Percentiles rank a stretch among this genome's conserved stretches.
These are phyloP conservation scores for Erucastrum elatum DNA, from an alignment of 345 rosid species.

Conservation along the genomic window DNA sequence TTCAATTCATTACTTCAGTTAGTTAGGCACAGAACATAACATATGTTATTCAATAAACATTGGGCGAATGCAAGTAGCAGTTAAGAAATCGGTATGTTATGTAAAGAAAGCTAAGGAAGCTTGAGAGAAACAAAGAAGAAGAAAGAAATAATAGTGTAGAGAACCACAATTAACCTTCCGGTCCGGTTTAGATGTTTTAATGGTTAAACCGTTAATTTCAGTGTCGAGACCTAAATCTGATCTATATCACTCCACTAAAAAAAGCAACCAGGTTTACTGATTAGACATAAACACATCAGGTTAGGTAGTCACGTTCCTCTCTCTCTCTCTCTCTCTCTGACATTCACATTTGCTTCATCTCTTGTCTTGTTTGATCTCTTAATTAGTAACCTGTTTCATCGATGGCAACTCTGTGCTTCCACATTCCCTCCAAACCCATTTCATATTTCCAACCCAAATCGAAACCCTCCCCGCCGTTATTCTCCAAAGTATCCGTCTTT, in stretches of 20 bases:
- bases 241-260: not conserved
- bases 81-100: too few relatives aligned
- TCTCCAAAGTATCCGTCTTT: slow-evolving; percentile 37
- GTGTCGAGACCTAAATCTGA: slow-evolving; percentile 24
- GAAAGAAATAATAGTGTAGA: too few relatives aligned
- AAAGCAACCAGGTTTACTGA: slow-evolving; percentile 17
- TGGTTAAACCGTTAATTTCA: slow-evolving; percentile 6
- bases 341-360: too few relatives aligned
- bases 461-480: slow-evolving; percentile 12
- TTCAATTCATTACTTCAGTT: not conserved
- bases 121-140: too few relatives aligned
- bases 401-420: slow-evolving; percentile 49
- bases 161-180: not conserved
- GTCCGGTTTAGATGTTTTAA: not conserved
- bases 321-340: not conserved
- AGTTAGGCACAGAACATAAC: too few relatives aligned
- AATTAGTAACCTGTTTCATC: not conserved
- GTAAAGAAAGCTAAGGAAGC: too few relatives aligned
- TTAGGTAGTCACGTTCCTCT: slow-evolving; percentile 7
- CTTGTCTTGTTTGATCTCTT: too few relatives aligned
- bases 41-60: too few relatives aligned
- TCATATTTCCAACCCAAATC: slow-evolving; percentile 19
- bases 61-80: too few relatives aligned
- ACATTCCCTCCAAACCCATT: slow-evolving; percentile 44
- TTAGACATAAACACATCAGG: slow-evolving; percentile 25